A percentile compares a stretch with the other conserved stretches of the same genome.
Evolutionary conservation across 805 yeast species (phyloP).

Genomic region (Naumovozyma baii): DNA sequence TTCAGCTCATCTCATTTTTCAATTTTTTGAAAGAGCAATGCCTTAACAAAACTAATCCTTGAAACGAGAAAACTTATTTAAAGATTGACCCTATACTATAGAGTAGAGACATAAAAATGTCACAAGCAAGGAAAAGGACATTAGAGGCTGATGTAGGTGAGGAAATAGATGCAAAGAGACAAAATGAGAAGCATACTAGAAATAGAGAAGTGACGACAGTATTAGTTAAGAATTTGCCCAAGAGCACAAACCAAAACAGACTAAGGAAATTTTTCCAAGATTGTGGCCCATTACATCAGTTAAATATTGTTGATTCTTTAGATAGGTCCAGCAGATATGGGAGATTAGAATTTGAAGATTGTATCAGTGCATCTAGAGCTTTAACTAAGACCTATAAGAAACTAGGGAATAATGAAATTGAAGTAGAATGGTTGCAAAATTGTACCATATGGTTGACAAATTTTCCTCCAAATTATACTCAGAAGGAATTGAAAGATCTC

Average conservation of each 20-base stretch:
- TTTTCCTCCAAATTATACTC: slow-evolving; percentile 48
- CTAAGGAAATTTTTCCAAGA: slow-evolving; percentile 41
- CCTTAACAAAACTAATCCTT: no score
- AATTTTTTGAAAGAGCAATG: no score
- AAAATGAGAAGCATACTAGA: slow-evolving; percentile 5
- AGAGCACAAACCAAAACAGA: slow-evolving; percentile 30
- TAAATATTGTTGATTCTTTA: slow-evolving; percentile 21
- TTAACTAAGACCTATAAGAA: slow-evolving; percentile 48
- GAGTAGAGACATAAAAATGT: no score
- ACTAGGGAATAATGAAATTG: slow-evolving; percentile 35
- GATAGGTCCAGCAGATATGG: slow-evolving; percentile 32
- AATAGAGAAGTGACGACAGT: slow-evolving; percentile 50
- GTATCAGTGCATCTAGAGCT: slow-evolving; percentile 44
- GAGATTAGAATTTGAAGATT: slow-evolving; percentile 46
- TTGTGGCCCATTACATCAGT: slow-evolving; percentile 46
- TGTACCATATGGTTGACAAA: slow-evolving; percentile 66
- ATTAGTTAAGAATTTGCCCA: slow-evolving; percentile 42
- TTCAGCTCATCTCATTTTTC: no score
- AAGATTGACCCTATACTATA: no score
- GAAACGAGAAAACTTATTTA: no score
- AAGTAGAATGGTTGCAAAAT: slow-evolving; percentile 37
- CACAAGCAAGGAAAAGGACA: slow-evolving; percentile 4
- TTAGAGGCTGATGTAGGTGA: slow-evolving; percentile 4
- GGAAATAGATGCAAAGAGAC: slow-evolving; percentile 1
- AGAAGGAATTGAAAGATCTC: slow-evolving; percentile 31